Evolutionary conservation across 495 filamentous ascomycete genomes (phyloP), one percentile per base, ranked within the genome.

Genomic region (Aspergillus ostianus): DNA sequence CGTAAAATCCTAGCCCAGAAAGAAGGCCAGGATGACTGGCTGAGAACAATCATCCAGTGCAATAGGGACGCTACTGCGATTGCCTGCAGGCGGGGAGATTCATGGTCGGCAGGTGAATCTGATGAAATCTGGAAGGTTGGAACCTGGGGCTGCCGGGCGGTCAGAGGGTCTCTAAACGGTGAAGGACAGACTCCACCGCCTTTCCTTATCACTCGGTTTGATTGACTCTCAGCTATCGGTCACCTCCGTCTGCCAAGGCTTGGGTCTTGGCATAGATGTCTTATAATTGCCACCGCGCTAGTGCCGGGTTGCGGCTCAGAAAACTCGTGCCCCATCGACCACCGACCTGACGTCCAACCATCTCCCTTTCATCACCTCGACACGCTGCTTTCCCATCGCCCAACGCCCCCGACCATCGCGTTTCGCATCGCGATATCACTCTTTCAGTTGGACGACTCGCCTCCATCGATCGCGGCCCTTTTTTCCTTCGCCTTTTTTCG

Each of bases 241-340:
- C 18, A 53, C 59, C 15, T 48, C 55, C 19, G 44, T 36, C 27
- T 32, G 59, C 50, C 50, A n/a, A 20, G 49, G 27, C n/a, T 13
- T 45, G 49, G 32, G 53, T 41, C 12, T 56, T 63, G 51, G 60
- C 30, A 57, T 54, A 21, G 51, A 10, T 3, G 57, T 52, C 21
- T 46, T 69, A 63, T 70, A 72, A 63, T 64, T 58, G 55, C 62
- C 44, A 54, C 60, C 61, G 61, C 67, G 66, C 67, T 72, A 71
- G 64, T 61, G 64, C 62, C 45, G 49, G 63, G 46, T 58, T 68
- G 71, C 67, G 69, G 65, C 69, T 71, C 65, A 66, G 74, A 80
- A 78, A 78, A 78, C 74, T 77, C 76, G 68, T 75, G 69, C 75
- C 73, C 73, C 73, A 72, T 74, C 71, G 66, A 61, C 69, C 61